phyloP scores from a whole-genome alignment of 2,329 filamentous ascomycete species.

The Aspergillaceae sp. region DNA sequence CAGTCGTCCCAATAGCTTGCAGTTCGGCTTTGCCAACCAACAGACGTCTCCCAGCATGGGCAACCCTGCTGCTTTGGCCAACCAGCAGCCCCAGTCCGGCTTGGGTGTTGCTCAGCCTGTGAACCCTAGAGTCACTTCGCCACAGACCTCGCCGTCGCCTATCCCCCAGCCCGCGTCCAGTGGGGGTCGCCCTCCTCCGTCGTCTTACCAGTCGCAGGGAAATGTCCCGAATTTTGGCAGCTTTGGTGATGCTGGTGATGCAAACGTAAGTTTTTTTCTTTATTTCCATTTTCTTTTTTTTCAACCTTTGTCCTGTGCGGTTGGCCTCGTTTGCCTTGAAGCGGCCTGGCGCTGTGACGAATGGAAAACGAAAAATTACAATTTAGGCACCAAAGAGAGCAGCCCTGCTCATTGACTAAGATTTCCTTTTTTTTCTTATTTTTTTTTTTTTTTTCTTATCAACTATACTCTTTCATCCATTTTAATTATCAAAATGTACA shows the following conservation, averaged over 20 bases:
- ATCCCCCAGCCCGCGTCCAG: slow-evolving; percentile 83
- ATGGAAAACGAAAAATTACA: too few relatives aligned
- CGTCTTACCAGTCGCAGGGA: slow-evolving; percentile 60
- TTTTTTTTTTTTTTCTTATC: too few relatives aligned
- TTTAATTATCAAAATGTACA: too few relatives aligned
- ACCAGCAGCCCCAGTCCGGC: slow-evolving; percentile 29
- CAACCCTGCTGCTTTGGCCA: slow-evolving; percentile 47
- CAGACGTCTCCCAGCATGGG: slow-evolving; percentile 53
- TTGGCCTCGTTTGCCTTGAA: too few relatives aligned
- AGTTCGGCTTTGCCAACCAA: slow-evolving; percentile 69
- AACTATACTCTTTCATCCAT: too few relatives aligned
- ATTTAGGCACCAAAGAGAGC: too few relatives aligned
- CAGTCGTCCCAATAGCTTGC: slow-evolving; percentile 52
- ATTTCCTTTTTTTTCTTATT: too few relatives aligned
- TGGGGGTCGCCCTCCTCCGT: slow-evolving; percentile 75
- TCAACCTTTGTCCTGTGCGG: too few relatives aligned
- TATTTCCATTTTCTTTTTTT: neutral
- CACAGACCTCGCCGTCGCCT: slow-evolving; percentile 80
- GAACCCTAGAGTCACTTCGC: slow-evolving; percentile 70
- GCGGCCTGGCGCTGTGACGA: too few relatives aligned
- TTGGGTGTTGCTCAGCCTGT: slow-evolving; percentile 45
- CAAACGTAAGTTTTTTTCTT: slow-evolving; percentile 51
- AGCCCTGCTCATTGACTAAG: too few relatives aligned
- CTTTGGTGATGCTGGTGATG: slow-evolving; percentile 61
- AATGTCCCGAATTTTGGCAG: slow-evolving; percentile 74